Conservation (phyloP, 2,329 filamentous ascomycete species). For the Tolypocladium ovalisporum region DNA sequence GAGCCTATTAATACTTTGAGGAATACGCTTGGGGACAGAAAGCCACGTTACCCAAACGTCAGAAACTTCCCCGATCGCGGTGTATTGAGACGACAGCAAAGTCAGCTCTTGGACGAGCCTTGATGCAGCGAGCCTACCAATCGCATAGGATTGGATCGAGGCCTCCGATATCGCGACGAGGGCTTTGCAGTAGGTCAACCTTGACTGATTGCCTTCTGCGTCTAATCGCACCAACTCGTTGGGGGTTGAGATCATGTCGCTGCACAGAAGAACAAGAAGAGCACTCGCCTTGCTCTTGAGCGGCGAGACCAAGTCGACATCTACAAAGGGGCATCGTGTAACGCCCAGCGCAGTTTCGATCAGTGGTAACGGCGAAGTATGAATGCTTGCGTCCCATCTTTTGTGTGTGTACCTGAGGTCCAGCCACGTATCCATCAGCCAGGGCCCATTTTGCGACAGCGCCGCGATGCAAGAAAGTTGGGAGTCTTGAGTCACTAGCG, state of each 20-base stretch:
- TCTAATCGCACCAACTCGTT: constrained; percentile 18
- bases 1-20: not conserved
- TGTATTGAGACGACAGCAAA: constrained; percentile 20
- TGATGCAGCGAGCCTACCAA: constrained; percentile 28
- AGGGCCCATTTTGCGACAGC: constrained; percentile 30
- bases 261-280: constrained; percentile 29
- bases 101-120: constrained; percentile 32
- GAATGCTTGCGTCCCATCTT: constrained; percentile 20
- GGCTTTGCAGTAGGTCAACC: constrained; percentile 24
- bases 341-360: constrained; percentile 27
- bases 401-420: constrained; percentile 29
- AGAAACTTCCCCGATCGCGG: constrained; percentile 18
- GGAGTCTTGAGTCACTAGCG: constrained; percentile 21
- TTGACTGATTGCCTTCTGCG: constrained; percentile 14
- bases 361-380: constrained; percentile 20
- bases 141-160: constrained; percentile 18
- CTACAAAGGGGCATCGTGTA: constrained; percentile 10
- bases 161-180: constrained; percentile 26
- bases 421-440: constrained; percentile 38
- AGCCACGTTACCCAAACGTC: constrained; percentile 28
- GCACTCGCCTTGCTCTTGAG: constrained; percentile 24
- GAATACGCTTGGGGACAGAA: not conserved
- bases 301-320: constrained; percentile 7
- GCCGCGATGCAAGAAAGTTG: constrained; percentile 19
- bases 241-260: constrained; percentile 24